Evolutionary conservation across 202 grass and related monocot species (phyloP), one percentile per base, ranked within the genome.

Genomic region (Zoysia matrella): DNA sequence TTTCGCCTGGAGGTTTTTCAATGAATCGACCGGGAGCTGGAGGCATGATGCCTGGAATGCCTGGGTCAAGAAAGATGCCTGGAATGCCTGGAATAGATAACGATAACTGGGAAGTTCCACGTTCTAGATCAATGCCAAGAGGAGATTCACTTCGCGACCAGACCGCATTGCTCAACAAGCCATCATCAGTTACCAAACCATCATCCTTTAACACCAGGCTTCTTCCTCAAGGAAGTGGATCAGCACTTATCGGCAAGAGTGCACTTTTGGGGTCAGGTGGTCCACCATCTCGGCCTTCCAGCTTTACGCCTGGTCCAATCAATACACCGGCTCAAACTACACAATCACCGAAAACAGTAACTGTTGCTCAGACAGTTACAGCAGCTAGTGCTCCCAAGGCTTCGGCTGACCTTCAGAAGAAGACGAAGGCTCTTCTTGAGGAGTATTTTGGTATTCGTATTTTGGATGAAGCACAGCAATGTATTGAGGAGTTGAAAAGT

Each of bases 11-110:
- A 63, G 88, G 78, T 15, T 98, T 98, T 83, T 22, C 96, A 60
- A 72, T 88, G 82, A 93, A 80, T 47, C 80, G 85, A 11, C 87
- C 89, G 74, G 93, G 93, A 87, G 88, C 87, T 71, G 93, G 96
- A 72, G 96, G 96, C 47, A 99, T 99, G 96, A 99, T 99, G 96
- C 92, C 96, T 72, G 96, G 96, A 52, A 99, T 99, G 96, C 96
- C 96, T 69, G 93, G 96, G 52, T 75, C 85, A 44, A 94, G 96
- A 90, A 99, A 92, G 74, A 96, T 99, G 96, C 96, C 96, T 81
- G 96, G 96, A 43, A 98, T 95, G 92, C 96, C 93, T 82, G 93
- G 89, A 5, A 86, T 96, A 63, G 96, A 96, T 61, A 82, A 84
- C 76, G 96, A 96, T 84, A 90, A 93, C 81, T 99, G 96, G 96